phyloP scores from a whole-genome alignment of 495 filamentous ascomycete genomes.

The Chaetomium cochliodes region DNA sequence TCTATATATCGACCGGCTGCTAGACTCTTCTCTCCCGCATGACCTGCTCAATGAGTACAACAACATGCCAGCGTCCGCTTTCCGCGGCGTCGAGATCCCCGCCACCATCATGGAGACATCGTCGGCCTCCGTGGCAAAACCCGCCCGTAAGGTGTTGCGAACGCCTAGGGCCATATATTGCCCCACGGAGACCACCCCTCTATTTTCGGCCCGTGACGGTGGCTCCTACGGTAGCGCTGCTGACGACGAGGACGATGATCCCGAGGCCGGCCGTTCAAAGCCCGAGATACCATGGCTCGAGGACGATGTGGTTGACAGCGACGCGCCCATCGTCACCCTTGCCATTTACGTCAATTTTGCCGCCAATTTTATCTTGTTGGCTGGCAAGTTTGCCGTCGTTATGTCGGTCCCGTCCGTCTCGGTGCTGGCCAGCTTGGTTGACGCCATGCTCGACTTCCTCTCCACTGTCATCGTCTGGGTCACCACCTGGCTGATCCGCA shows the following conservation, averaged over 20 bases:
- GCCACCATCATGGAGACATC: constrained; percentile 55
- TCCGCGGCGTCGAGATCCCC: constrained; percentile 51
- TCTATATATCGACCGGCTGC: constrained; percentile 83
- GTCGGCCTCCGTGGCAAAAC: constrained; percentile 7
- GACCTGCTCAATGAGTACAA: constrained; percentile 85
- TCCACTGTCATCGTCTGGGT: constrained; percentile 84
- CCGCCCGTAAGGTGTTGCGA: constrained; percentile 52
- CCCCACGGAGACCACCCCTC: constrained; percentile 66
- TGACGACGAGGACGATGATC: constrained; percentile 26
- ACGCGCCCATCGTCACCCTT: constrained; percentile 65
- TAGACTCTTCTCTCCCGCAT: constrained; percentile 85
- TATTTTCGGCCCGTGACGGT: constrained; percentile 46
- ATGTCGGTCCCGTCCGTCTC: constrained; percentile 79
- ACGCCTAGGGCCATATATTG: constrained; percentile 81
- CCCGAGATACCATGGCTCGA: constrained; percentile 56
- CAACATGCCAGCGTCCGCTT: constrained; percentile 45
- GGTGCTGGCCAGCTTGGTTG: constrained; percentile 83
- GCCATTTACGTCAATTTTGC: constrained; percentile 84
- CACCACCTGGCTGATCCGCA: constrained; percentile 71
- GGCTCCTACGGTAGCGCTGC: constrained; percentile 40
- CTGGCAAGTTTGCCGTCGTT: constrained; percentile 77
- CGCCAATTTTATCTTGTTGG: constrained; percentile 77
- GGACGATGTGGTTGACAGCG: constrained; percentile 59
- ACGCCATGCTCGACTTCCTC: constrained; percentile 83
- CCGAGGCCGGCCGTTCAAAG: constrained; percentile 27